Base-by-base conservation (phyloP, 2,329 filamentous ascomycete genomes). In the Cordyceps cateniannulata region DNA sequence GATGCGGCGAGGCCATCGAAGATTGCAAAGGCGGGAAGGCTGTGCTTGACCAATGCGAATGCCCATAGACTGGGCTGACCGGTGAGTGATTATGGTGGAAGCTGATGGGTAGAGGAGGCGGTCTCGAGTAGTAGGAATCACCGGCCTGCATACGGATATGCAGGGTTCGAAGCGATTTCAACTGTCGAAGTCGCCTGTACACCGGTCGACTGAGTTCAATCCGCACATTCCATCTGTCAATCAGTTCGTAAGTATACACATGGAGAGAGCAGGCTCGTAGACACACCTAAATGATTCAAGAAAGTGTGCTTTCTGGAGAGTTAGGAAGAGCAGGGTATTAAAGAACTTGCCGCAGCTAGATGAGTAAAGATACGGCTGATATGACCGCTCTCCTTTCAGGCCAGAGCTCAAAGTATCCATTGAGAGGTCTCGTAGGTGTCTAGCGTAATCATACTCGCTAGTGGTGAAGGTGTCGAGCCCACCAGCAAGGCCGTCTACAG, bases 371-470 rank as follows among this genome's bases (percentile, higher is more conserved):
- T 85, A 86, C 1, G 78, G 73, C 59, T 80, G 78, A 66, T 84
- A 84, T 24, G 79, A 76, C 20, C 72, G 68, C 65, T 85, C 81
- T n/a, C 77, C 81, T 68, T 81, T 81, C 57, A 74, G 69, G 9
- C 81, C 82, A 10, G 76, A 74, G 63, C 76, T 80, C 27, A 81
- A 71, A 1, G 82, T 83, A 63, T 86, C 83, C 62, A 88, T 75
- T 35, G 75, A 78, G 42, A 88, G 72, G 60, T 82, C 78, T 63
- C 77, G 77, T 32, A 87, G 72, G 67, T 85, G 80, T 63, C 79
- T 73, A 27, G 82, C 82, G 72, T 87, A 87, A 70, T 87, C 77
- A 72, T 86, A 86, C 32, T 85, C 79, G 74, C 84, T 87, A 0
- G 83, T 83, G 32, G 79, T 81, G 59, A 88, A 81, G 4, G 85